These are phyloP conservation scores for Mucuna pruriens DNA, from an alignment of 306 rosid genomes.

Conservation along the genomic window DNA sequence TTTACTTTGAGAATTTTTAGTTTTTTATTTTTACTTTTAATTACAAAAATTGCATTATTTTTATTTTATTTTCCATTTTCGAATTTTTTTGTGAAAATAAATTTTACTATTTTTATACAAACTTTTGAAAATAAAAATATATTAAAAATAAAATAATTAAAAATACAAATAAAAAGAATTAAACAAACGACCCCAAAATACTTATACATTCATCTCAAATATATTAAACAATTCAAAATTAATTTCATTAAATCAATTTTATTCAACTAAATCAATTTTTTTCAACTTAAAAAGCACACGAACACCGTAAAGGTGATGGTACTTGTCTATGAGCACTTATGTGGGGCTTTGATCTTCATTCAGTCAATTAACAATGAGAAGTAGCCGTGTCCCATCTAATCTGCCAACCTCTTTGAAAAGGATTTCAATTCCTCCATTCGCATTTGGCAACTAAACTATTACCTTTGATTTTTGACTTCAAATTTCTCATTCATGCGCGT, in stretches of 20 bases:
- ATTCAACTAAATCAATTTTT: background rate
- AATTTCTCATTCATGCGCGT: constrained; percentile 41
- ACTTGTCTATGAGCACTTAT: background rate
- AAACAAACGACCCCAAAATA: background rate
- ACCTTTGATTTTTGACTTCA: constrained; percentile 52
- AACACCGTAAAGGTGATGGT: background rate
- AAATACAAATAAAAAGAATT: background rate
- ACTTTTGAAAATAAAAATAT: background rate
- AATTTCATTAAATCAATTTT: too few relatives aligned
- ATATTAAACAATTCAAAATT: background rate
- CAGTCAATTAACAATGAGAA: constrained; percentile 34
- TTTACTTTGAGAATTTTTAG: background rate
- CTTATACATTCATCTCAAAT: background rate
- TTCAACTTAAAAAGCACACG: background rate
- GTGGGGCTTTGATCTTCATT: constrained; percentile 14
- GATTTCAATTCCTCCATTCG: constrained; percentile 33
- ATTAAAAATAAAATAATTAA: background rate
- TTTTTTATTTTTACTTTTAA: background rate
- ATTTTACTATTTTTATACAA: background rate
- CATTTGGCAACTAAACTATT: constrained; percentile 42
- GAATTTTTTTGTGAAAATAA: background rate
- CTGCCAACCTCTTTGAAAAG: constrained; percentile 41
- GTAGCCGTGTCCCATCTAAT: constrained; percentile 26
- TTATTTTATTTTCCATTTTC: background rate
- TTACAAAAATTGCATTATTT: background rate